A percentile compares a stretch with the other conserved stretches of the same genome.
Conservation (phyloP, 257 asterid genomes). For the Plectranthus barbatus region DNA sequence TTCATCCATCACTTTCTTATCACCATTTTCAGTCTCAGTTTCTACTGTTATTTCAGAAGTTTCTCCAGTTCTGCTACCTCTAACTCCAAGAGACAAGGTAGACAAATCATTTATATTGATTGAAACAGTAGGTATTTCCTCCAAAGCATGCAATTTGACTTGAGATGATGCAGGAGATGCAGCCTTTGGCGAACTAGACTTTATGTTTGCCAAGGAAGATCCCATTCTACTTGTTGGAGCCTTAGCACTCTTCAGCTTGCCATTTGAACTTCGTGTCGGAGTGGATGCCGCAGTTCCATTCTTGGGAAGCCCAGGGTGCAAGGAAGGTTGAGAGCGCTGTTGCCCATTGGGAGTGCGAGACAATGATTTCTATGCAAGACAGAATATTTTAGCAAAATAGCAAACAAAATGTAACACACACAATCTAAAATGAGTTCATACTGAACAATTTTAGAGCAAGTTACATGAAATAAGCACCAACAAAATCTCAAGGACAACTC, state of each 20-base stretch:
- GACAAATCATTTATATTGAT: slow-evolving; percentile 19
- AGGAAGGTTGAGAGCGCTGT: slow-evolving; percentile 26
- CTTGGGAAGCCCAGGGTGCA: slow-evolving; percentile 31
- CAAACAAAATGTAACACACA: background rate
- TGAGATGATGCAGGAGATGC: slow-evolving; percentile 14
- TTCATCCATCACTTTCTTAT: slow-evolving; percentile 21
- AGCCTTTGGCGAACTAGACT: slow-evolving; percentile 23
- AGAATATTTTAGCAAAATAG: slow-evolving; percentile 13
- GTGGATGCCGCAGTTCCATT: slow-evolving; percentile 32
- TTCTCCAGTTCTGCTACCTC: slow-evolving; percentile 20
- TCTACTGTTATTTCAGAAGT: slow-evolving; percentile 20
- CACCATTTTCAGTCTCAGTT: slow-evolving; percentile 22
- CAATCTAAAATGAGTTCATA: background rate
- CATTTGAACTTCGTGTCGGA: slow-evolving; percentile 41
- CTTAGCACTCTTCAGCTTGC: slow-evolving; percentile 46
- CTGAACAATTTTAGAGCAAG: background rate
- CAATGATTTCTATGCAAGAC: slow-evolving; percentile 46
- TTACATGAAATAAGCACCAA: background rate
- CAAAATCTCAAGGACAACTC: background rate
- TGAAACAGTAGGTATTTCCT: slow-evolving; percentile 7
- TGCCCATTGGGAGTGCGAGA: slow-evolving; percentile 58
- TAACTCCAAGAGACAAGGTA: slow-evolving; percentile 26
- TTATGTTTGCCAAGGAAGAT: slow-evolving; percentile 19
- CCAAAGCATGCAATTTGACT: slow-evolving; percentile 23
- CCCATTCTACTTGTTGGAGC: slow-evolving; percentile 26